Base-by-base conservation (phyloP, 805 yeast genomes). In the Saccharomycopsis fodiens region DNA sequence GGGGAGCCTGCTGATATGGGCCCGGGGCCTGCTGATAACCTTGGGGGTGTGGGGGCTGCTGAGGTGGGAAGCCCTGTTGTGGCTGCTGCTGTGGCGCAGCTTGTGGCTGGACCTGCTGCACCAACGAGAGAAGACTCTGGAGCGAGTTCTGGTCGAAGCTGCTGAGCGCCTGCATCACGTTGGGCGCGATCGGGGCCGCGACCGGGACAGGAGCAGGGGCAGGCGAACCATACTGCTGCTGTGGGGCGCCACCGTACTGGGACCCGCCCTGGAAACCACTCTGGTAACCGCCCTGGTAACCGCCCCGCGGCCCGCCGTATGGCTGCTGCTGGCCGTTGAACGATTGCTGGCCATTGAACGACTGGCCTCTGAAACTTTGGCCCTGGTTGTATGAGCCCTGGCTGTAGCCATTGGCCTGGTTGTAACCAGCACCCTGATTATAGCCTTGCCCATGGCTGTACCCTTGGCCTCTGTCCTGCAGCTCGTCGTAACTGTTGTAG, bases 151-250 rank as follows among this genome's bases (percentile, higher is more conserved):
- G 65, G 47, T 63, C 65, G 52, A 63, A 48, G 13, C 49, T 51
- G 20, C 48, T 44, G 15, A 50, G 42, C 3, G 49, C 35, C 22
- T 36, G 42, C 19, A 46, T 32, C 15, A 46, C 35, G 6, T 35
- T 37, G 21, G 53, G 43, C 31, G 43, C 46, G 21, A 50, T 21
- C 12, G 35, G 68, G 63, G 55, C 67, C 56, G 39, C n/a, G n/a
- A n/a, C n/a, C n/a, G n/a, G n/a, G n/a, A 62, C 63, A 36, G 66
- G 67, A 19, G 66, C 66, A 49, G 58, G 60, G 46, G 61, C 62
- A n/a, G n/a, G n/a, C n/a, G n/a, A n/a, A n/a, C n/a, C n/a, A n/a
- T n/a, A 30, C 53, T 15, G 56, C 54, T 16, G 49, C 55, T 15
- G 55, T 15, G 47, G 39, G 52, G 35, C 42, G 48, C 13, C 49